Evolutionary conservation across 2,329 filamentous ascomycete genomes (phyloP).

Genomic region (Simplicillium sp.): DNA sequence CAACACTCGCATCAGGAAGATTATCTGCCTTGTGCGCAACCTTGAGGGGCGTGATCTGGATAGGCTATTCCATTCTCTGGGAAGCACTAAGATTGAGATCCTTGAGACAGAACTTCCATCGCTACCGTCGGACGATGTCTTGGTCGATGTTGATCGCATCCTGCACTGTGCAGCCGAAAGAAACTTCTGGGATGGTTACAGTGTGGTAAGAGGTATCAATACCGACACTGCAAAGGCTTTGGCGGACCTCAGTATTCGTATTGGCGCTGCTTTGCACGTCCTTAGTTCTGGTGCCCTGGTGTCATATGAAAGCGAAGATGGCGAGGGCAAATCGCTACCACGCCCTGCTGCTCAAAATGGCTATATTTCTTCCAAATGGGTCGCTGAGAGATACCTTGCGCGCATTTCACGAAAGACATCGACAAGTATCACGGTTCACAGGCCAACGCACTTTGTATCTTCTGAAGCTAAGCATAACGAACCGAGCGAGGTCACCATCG

Average conservation of each 20-base stretch:
- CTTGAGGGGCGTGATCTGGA: background rate
- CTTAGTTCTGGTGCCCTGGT: background rate
- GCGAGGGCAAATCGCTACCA: background rate
- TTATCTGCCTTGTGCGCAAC: background rate
- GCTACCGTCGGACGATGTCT: background rate
- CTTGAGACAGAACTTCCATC: background rate
- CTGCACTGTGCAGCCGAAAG: conserved; percentile 1
- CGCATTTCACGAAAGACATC: background rate
- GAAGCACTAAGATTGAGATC: background rate
- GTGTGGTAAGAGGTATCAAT: background rate
- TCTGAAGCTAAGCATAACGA: background rate
- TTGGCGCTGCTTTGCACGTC: background rate
- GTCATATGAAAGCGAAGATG: background rate
- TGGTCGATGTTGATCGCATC: background rate
- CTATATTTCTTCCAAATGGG: background rate
- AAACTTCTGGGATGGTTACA: conserved; percentile 4
- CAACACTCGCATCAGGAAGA: background rate
- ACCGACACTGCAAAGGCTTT: background rate
- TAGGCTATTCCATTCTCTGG: background rate
- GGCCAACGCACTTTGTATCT: background rate
- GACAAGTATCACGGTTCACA: background rate
- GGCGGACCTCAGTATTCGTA: background rate
- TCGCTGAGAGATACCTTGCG: background rate
- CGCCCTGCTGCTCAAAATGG: background rate
- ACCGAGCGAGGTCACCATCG: background rate